A percentile compares a stretch with the other conserved stretches of the same genome.
Conservation (phyloP, 352 stramenopile species). For the Globisporangium echinulatum region DNA sequence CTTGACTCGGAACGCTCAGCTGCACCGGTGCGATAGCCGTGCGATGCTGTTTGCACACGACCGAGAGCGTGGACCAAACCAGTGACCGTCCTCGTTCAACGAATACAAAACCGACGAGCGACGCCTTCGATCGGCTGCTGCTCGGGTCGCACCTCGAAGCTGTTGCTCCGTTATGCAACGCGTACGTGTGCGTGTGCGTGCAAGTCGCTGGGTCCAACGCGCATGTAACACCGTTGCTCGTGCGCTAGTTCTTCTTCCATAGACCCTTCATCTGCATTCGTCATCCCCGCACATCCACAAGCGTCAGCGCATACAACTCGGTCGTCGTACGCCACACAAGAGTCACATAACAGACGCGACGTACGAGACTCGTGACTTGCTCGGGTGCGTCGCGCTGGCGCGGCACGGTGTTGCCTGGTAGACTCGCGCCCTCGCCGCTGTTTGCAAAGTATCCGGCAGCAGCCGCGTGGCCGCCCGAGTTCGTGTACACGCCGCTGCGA, state of each 20-base stretch:
- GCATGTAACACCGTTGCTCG: no score
- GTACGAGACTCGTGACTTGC: slow-evolving; percentile 46
- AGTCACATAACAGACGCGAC: neutral
- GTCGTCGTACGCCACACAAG: neutral
- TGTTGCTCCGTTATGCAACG: no score
- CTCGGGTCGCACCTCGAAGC: no score
- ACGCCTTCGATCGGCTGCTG: no score
- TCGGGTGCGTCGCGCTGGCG: slow-evolving; percentile 28
- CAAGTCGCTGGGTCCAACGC: no score
- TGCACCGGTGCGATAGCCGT: no score
- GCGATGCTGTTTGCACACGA: no score
- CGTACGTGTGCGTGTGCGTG: no score
- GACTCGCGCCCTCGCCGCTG: slow-evolving; percentile 16
- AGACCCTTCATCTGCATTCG: slow-evolving; percentile 63
- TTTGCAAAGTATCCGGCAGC: slow-evolving; percentile 21
- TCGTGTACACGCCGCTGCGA: slow-evolving; percentile 10
- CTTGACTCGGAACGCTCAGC: no score
- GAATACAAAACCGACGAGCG: no score
- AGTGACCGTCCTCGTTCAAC: no score
- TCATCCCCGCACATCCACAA: neutral
- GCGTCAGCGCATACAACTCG: neutral
- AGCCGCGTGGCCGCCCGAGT: neutral
- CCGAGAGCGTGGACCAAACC: no score
- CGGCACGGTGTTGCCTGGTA: slow-evolving; percentile 21
- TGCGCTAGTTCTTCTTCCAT: slow-evolving; percentile 75